These are phyloP conservation scores for Collybia sordida DNA, from an alignment of 768 basidiomycete species.

Conservation along the genomic window DNA sequence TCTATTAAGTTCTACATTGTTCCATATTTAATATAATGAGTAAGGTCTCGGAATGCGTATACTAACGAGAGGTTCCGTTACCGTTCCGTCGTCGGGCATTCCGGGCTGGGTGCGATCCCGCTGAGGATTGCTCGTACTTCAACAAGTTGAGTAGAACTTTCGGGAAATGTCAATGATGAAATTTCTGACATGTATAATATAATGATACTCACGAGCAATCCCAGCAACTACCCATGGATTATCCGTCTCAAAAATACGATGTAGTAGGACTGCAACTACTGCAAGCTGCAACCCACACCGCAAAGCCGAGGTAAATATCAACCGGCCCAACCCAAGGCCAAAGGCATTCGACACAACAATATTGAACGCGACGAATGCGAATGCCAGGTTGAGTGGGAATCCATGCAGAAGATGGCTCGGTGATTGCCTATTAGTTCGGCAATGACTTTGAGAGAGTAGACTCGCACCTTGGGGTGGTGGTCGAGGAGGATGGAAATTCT, in stretches of 20 bases:
- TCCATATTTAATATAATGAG: no score
- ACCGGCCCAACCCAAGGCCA: constrained; percentile 66
- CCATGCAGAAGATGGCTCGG: no score
- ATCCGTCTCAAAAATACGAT: constrained; percentile 73
- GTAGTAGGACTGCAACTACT: constrained; percentile 67
- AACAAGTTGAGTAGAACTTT: constrained; percentile 70
- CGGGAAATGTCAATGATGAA: neutral
- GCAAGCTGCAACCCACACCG: constrained; percentile 80
- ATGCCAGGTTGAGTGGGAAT: constrained; percentile 69
- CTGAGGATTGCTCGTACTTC: constrained; percentile 27
- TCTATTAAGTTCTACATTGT: no score
- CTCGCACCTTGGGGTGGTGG: no score
- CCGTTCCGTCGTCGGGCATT: no score
- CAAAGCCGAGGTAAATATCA: constrained; percentile 66
- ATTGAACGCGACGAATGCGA: constrained; percentile 76
- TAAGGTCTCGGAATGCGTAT: no score
- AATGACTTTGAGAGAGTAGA: no score
- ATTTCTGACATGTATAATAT: neutral
- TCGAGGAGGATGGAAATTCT: no score
- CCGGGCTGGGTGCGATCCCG: no score
- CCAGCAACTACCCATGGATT: constrained; percentile 73
- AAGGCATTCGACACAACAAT: constrained; percentile 62
- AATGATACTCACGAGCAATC: constrained; percentile 61
- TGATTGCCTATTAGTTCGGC: no score
- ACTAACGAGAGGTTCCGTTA: no score